These are phyloP conservation scores for Camellia sinensis DNA, from an alignment of 148 eudicot species.

Conservation along the genomic window DNA sequence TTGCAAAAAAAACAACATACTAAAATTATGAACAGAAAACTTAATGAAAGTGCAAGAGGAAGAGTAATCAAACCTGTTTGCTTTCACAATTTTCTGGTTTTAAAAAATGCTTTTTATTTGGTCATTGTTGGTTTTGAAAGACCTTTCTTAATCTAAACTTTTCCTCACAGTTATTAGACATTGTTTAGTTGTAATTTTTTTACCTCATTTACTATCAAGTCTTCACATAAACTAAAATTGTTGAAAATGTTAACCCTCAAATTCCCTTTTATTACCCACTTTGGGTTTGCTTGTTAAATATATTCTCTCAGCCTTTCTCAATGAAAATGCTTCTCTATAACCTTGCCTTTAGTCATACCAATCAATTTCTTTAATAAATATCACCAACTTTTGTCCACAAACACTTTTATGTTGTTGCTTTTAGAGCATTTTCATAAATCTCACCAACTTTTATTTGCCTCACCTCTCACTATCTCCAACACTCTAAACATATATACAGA, in stretches of 20 bases:
- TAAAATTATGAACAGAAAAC: too few species aligned
- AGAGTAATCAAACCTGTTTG: conserved; percentile 6
- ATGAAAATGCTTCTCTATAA: background rate
- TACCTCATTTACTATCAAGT: background rate
- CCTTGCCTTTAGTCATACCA: background rate
- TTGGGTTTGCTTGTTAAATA: background rate
- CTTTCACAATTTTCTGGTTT: background rate
- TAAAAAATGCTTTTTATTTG: background rate
- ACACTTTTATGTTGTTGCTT: background rate
- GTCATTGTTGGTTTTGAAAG: background rate
- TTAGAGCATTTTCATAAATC: background rate
- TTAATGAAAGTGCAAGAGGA: too few species aligned
- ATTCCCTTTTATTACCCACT: background rate
- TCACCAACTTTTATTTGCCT: too few species aligned
- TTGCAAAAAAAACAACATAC: too few species aligned
- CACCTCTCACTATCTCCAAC: background rate
- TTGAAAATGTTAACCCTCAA: background rate
- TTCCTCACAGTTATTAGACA: background rate
- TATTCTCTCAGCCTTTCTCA: background rate
- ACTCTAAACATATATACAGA: background rate
- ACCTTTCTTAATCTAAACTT: background rate
- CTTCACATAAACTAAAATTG: background rate
- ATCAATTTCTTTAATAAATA: background rate
- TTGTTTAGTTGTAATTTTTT: background rate
- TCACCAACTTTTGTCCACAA: background rate